phyloP scores from a whole-genome alignment of 2,329 filamentous ascomycete species.

The Fusarium compactum region DNA sequence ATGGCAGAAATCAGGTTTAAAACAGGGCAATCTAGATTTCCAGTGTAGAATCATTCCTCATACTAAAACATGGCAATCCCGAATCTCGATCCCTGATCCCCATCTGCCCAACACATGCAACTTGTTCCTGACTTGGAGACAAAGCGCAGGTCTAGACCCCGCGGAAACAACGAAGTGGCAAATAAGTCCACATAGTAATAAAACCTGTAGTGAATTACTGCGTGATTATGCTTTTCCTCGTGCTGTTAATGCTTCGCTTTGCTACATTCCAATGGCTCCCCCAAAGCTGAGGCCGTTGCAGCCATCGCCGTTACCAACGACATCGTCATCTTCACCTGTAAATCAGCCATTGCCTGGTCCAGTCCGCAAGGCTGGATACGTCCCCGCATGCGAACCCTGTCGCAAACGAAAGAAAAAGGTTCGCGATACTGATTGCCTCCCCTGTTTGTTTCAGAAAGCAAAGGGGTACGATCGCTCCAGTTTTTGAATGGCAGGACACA shows the following conservation, averaged over 20 bases:
- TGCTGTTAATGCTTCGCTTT: too few species aligned
- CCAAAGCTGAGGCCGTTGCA: background rate
- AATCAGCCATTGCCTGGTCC: accelerated
- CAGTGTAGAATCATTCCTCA: accelerated
- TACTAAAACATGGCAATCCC: background rate
- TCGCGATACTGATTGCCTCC: background rate
- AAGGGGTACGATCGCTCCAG: background rate
- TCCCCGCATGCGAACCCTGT: background rate
- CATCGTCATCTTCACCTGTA: background rate
- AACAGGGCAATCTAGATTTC: background rate
- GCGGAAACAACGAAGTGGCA: too few species aligned
- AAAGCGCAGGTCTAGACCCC: background rate
- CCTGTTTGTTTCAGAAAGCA: accelerated
- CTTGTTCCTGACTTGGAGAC: background rate
- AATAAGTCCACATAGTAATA: too few species aligned
- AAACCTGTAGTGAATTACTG: too few species aligned
- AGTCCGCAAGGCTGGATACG: background rate
- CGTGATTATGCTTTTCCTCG: too few species aligned
- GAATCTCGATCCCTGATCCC: background rate
- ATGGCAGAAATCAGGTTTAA: background rate
- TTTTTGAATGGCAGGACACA: background rate
- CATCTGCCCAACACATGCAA: too few species aligned
- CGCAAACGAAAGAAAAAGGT: constrained; percentile 6
- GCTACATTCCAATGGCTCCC: background rate
- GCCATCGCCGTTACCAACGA: background rate